Base-by-base conservation (phyloP, 345 rosid species). In the Limnanthes douglasii region DNA sequence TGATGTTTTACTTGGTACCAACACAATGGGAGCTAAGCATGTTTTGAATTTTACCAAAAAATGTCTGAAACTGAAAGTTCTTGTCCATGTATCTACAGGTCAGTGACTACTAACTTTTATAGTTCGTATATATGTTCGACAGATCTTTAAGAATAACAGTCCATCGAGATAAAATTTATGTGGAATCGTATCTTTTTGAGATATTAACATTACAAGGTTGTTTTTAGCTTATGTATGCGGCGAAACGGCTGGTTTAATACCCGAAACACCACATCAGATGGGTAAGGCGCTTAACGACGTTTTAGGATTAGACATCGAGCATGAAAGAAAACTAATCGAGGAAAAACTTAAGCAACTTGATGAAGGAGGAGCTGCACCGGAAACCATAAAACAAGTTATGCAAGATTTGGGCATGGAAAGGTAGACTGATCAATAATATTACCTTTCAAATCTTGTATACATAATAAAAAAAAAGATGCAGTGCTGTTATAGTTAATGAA, bases 21-120 rank as follows among this genome's bases (percentile, higher is more conserved):
- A 78, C 29, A 61, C 85, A 17, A 3, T 56, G 12, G 92, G 81
- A 48, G 70, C 65, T 6, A 41, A 29, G 37, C 34, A 71, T 48
- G 68, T 60, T 20, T n/a, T 57, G 41, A 52, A 62, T 34, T 78
- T 78, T 34, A 66, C 78, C 8, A 68, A 69, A 59, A 64, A 39
- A 53, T 69, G 81, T 47, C 16, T 18, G 9, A 64, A 66, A 15
- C 26, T 59, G 10, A 31, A 44, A 19, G 48, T 74, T 14, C 51
- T 60, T 31, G 55, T 64, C 46, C 81, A 79, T 15, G 75, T 79
- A 14, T 85, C 96, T 14, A 85, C 93, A 10, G 85, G 90, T 85
- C 18, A 27, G 51, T 46, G 11, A 27, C 11, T 31, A 29, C 13
- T 43, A 16, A 48, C 13, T 21, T 29, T 29, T n/a, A n/a, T n/a